These are phyloP conservation scores for Fusarium sp. DNA, from an alignment of 2,329 filamentous ascomycete species.

Conservation along the genomic window DNA sequence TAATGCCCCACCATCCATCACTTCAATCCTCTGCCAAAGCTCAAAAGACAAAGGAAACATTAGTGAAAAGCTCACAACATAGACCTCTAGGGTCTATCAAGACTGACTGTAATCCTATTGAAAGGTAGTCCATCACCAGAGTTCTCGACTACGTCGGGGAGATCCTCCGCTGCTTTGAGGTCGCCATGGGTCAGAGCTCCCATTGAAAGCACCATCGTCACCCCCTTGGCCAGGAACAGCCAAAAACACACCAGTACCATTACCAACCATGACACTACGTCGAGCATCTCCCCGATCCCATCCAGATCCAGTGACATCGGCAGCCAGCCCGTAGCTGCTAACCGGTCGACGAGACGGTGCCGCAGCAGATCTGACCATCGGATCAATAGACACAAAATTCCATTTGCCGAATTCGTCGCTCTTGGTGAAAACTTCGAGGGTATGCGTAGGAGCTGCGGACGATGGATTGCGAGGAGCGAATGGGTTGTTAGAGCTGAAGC, in stretches of 20 bases:
- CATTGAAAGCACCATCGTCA: constrained; percentile 13
- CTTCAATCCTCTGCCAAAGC: constrained; percentile 7
- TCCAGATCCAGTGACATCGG: constrained; percentile 59
- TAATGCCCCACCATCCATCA: constrained; percentile 2
- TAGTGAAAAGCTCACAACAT: not conserved
- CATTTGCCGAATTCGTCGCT: constrained; percentile 68
- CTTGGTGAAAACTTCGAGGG: constrained; percentile 70
- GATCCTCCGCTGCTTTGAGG: constrained; percentile 56
- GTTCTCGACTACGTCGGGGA: constrained; percentile 37
- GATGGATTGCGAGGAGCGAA: constrained; percentile 56
- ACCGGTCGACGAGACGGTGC: constrained; percentile 55
- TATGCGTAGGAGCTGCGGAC: constrained; percentile 59
- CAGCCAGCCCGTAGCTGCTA: constrained; percentile 68
- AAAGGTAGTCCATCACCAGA: constrained; percentile 34
- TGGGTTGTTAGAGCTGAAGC: constrained; percentile 71
- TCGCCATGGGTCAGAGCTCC: constrained; percentile 42
- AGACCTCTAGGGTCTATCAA: not conserved
- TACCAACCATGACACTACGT: constrained; percentile 65
- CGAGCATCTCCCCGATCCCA: constrained; percentile 65
- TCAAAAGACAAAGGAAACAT: constrained; percentile 11
- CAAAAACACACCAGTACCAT: constrained; percentile 63
- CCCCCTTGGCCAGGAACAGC: constrained; percentile 56
- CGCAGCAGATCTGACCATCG: constrained; percentile 44
- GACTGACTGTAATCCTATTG: not conserved
- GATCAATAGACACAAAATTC: constrained; percentile 65